phyloP scores from a whole-genome alignment of 176 grass and related monocot species.

The Eremochloa ophiuroides region DNA sequence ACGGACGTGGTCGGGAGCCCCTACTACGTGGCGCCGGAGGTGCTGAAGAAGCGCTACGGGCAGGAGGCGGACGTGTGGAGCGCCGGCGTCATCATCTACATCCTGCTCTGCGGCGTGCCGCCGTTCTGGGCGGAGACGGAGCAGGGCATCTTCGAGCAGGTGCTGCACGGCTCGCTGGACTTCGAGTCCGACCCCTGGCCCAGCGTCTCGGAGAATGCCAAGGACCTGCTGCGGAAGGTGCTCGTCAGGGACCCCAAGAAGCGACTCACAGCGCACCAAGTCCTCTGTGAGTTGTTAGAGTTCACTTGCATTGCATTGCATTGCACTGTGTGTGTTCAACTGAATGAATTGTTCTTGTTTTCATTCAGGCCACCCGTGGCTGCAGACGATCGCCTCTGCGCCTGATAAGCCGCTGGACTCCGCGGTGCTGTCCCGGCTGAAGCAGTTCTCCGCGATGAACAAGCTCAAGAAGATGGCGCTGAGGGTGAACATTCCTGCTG shows the following conservation, averaged over 20 bases:
- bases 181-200: conserved; percentile 55
- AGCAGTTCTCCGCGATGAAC: conserved; percentile 63
- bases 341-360: not conserved
- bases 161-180: conserved; percentile 48
- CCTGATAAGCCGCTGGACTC: conserved; percentile 57
- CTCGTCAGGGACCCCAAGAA: conserved; percentile 47
- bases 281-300: conserved; percentile 41
- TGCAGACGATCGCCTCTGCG: conserved; percentile 20
- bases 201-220: conserved; percentile 33
- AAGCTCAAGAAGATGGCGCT: conserved; percentile 58
- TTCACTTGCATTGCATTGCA: not conserved
- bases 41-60: conserved; percentile 46
- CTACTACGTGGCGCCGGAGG: conserved; percentile 59
- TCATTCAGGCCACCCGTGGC: conserved; percentile 40
- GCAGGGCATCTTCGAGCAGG: conserved; percentile 61
- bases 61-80: conserved; percentile 60
- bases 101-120: conserved; percentile 52
- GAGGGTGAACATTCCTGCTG: conserved; percentile 15
- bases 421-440: conserved; percentile 44
- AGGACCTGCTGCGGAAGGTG: conserved; percentile 50
- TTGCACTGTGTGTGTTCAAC: too few relatives aligned
- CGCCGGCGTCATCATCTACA: conserved; percentile 48
- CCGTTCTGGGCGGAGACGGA: conserved; percentile 62
- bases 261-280: conserved; percentile 45
- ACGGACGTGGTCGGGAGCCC: conserved; percentile 51